These are phyloP conservation scores for Penicillium maclennaniae DNA, from an alignment of 495 filamentous ascomycete species.

Conservation along the genomic window DNA sequence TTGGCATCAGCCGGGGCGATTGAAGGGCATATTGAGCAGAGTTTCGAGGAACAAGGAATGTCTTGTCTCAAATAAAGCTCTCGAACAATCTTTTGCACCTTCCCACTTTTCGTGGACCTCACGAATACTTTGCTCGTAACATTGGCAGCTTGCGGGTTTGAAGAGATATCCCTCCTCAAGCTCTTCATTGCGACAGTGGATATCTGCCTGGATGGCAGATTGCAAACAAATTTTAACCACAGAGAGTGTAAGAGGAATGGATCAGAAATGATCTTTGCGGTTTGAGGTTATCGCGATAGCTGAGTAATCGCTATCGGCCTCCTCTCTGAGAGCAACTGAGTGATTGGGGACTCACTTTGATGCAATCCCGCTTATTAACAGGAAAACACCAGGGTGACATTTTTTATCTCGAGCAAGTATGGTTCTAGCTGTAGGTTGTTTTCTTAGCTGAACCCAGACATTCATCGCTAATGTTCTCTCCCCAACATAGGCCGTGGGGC, in stretches of 20 bases:
- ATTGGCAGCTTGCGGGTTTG: constrained; percentile 67
- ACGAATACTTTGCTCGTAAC: constrained; percentile 92
- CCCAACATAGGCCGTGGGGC: constrained; percentile 68
- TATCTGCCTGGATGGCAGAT: constrained; percentile 13
- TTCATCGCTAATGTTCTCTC: not conserved
- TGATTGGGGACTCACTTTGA: not conserved
- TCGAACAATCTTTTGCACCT: constrained; percentile 96
- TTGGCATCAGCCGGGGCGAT: constrained; percentile 72
- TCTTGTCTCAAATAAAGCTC: constrained; percentile 95
- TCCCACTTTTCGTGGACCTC: constrained; percentile 86
- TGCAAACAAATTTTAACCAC: constrained; percentile 3
- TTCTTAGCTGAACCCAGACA: not conserved
- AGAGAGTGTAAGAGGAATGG: constrained; percentile 14
- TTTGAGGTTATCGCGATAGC: constrained; percentile 24
- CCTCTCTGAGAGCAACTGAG: not conserved
- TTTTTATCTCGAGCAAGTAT: constrained; percentile 11
- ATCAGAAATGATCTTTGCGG: constrained; percentile 21
- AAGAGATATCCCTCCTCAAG: constrained; percentile 68
- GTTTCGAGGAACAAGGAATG: constrained; percentile 92
- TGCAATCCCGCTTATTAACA: not conserved
- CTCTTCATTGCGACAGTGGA: constrained; percentile 70
- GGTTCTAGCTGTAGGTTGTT: constrained; percentile 36
- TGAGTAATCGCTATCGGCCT: constrained; percentile 19
- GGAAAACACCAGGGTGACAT: not conserved
- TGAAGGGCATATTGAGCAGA: constrained; percentile 70